phyloP scores from a whole-genome alignment of 257 asterid species.

The Jacaranda copaia region DNA sequence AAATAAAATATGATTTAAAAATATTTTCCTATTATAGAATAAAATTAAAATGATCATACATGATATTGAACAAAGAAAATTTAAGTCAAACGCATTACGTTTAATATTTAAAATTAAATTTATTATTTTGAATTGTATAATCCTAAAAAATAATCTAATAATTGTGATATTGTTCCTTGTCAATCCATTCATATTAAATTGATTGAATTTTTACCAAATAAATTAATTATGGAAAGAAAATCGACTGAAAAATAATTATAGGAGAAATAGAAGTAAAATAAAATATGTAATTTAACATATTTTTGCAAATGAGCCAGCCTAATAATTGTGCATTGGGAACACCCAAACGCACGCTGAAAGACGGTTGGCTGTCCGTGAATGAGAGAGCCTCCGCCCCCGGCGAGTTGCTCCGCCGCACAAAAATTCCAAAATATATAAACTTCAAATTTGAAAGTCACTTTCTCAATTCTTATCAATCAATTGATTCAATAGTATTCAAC shows the following conservation, averaged over 20 bases:
- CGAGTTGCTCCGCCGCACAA: constrained; percentile 41
- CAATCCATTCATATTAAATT: too few species aligned
- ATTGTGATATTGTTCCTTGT: too few species aligned
- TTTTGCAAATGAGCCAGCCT: constrained; percentile 17
- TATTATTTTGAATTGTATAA: too few species aligned
- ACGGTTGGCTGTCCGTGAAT: constrained; percentile 46
- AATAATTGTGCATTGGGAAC: constrained; percentile 33
- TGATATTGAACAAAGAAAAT: too few species aligned
- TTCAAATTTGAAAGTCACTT: constrained; percentile 31
- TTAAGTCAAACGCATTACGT: too few species aligned
- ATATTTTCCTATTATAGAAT: too few species aligned
- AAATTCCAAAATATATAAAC: background rate
- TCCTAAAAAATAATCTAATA: too few species aligned
- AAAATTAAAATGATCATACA: too few species aligned
- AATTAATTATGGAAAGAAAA: too few species aligned
- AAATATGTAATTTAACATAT: constrained; percentile 10
- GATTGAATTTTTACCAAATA: too few species aligned
- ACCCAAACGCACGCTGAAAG: constrained; percentile 29
- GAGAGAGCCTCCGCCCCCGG: constrained; percentile 43
- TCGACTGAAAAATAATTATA: background rate
- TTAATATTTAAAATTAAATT: too few species aligned
- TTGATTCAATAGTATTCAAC: constrained; percentile 26
- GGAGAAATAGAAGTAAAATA: background rate
- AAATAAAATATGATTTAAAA: too few species aligned
- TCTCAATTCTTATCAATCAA: constrained; percentile 20